A percentile compares a stretch with the other conserved stretches of the same genome.
These are phyloP conservation scores for Fusarium papillatum DNA, from an alignment of 2,329 filamentous ascomycete genomes.

Conservation along the genomic window DNA sequence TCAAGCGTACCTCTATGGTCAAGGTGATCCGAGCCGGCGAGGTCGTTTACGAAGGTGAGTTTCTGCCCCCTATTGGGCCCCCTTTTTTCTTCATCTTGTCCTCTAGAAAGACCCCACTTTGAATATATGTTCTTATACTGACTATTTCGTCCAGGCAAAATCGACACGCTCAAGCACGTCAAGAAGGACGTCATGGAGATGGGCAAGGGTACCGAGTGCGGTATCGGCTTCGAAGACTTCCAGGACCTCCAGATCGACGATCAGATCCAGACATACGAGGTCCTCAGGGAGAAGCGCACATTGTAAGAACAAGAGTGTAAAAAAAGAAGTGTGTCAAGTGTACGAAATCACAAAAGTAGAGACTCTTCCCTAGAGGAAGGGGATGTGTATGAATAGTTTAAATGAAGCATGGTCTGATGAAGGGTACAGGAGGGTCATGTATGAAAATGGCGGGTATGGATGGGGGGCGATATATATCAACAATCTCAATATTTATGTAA, in stretches of 20 bases:
- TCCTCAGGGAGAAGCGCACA: conserved; percentile 77
- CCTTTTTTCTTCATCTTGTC: background rate
- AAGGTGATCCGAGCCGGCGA: conserved; percentile 80
- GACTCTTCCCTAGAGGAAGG: background rate
- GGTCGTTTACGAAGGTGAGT: conserved; percentile 85
- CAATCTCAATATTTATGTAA: conserved; percentile 27
- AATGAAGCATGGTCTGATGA: conserved; percentile 23
- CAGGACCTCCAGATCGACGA: conserved; percentile 85
- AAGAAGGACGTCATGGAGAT: conserved; percentile 94
- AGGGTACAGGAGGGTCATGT: background rate
- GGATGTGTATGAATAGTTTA: conserved; percentile 30
- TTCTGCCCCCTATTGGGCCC: background rate
- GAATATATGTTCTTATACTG: background rate
- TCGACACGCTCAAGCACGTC: conserved; percentile 88
- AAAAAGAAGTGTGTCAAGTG: background rate
- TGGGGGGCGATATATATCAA: conserved; percentile 8
- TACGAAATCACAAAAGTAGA: conserved; percentile 29
- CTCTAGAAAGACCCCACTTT: background rate
- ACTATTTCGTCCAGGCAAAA: conserved; percentile 68
- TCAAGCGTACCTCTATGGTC: conserved; percentile 75
- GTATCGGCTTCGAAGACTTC: conserved; percentile 87
- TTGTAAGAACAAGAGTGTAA: conserved; percentile 55
- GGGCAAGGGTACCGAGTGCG: conserved; percentile 94
- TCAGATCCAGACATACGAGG: conserved; percentile 89
- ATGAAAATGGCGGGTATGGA: background rate